Base-by-base conservation (phyloP, 1,284 basidiomycete genomes). In the Gastroboletus turbinatus region DNA sequence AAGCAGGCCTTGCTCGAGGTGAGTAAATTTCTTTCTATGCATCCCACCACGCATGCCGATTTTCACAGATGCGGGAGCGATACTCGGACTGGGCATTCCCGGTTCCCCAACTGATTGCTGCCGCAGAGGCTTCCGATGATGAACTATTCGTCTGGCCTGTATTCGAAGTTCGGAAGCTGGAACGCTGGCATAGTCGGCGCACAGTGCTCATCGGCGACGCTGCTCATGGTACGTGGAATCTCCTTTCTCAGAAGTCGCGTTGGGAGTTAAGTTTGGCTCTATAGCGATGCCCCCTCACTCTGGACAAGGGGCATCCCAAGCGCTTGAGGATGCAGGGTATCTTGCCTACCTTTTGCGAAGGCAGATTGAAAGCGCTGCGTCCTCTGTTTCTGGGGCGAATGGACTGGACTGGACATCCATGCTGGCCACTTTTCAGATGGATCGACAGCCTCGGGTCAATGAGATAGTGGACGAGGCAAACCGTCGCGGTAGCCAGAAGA, bases 261-360 rank as follows among this genome's bases (percentile, higher is more conserved):
- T 48, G 30, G n/a, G 5, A 47, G 23, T 19, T 14, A 25, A 35
- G 6, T 14, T 35, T 39, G 23, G 46, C 9, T 50, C 21, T 23
- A 27, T 23, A 70, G 72, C 67, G 6, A 71, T 71, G 66, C 69
- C 72, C 11, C 72, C 72, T 3, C 64, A 73, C 49, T 69, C 68
- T 39, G 69, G 69, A 27, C 70, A 70, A 55, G 72, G 69, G n/a
- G 70, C 68, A 27, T 70, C 70, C 32, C 69, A 70, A 36, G 67
- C 61, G 13, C 65, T 70, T 0, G 70, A 73, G 32, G 70, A 73
- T 46, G 67, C 70, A 1, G 69, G 46, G 35, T 67, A 73, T 49
- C 67, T 73, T 49, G 69, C 66, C 6, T 38, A 67, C 42, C 70
- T 71, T 33, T 51, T 70, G 29, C 67, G 63, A 27, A 49, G 30